A percentile compares a stretch with the other conserved stretches of the same genome.
Evolutionary conservation across 306 rosid genomes (phyloP).

Genomic region (Quercus robur): DNA sequence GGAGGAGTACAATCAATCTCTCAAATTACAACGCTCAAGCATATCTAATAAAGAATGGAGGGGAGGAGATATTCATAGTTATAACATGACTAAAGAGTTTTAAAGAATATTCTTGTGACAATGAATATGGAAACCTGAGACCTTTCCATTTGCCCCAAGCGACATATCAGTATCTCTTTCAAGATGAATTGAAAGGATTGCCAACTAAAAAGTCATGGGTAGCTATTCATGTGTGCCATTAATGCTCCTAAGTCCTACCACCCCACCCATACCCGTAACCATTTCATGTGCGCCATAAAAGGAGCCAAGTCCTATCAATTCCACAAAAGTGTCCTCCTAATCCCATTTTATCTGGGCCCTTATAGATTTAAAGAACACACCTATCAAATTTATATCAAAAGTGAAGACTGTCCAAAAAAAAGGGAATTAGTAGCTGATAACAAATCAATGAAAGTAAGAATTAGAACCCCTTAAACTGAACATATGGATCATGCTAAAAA

Average conservation of each 20-base stretch:
- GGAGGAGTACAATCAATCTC: too few species aligned
- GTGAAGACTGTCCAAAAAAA: not conserved
- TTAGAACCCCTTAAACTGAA: too few species aligned
- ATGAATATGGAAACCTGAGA: slow-evolving; percentile 12
- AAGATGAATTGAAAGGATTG: slow-evolving; percentile 10
- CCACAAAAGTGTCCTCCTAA: not conserved
- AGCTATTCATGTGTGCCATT: slow-evolving; percentile 15
- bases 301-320: not conserved
- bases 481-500: not conserved
- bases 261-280: slow-evolving; percentile 2
- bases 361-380: not conserved
- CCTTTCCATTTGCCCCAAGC: not conserved
- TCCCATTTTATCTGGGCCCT: not conserved
- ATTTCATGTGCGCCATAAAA: not conserved
- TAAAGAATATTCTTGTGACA: slow-evolving; percentile 1
- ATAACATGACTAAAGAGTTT: slow-evolving; percentile 18
- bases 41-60: too few species aligned
- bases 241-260: slow-evolving; percentile 31
- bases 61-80: too few species aligned
- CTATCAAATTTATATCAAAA: not conserved
- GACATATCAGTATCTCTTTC: not conserved
- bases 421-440: not conserved
- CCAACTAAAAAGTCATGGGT: slow-evolving; percentile 5
- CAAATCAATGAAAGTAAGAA: not conserved
- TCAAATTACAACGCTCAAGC: too few species aligned